Evolutionary conservation across 202 grass and related monocot genomes (phyloP).

Genomic region (Schoenoplectus tabernaemontani): DNA sequence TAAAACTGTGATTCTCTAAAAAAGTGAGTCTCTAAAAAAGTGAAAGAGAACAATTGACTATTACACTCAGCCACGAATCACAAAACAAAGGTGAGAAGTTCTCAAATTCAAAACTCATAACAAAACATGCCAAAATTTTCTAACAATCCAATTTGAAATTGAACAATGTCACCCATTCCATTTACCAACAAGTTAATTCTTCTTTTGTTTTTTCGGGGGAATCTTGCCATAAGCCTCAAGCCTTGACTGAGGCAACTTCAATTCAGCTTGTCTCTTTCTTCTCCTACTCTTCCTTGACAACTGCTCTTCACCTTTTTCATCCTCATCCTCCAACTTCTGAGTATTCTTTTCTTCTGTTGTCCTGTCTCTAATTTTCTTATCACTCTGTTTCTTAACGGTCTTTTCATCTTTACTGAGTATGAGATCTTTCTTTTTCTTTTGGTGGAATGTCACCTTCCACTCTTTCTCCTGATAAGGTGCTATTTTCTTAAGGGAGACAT

Average conservation of each 20-base stretch:
- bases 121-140: not conserved
- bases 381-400: conserved; percentile 45
- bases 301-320: conserved; percentile 32
- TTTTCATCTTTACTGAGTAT: conserved; percentile 46
- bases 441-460: conserved; percentile 79
- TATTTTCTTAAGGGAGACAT: conserved; percentile 90
- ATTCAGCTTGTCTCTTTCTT: conserved; percentile 38
- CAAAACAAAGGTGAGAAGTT: not conserved
- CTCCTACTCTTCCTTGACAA: conserved; percentile 52
- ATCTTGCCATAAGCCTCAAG: conserved; percentile 43
- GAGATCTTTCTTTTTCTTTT: conserved; percentile 46
- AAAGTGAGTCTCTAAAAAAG: not conserved
- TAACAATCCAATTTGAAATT: conserved; percentile 12
- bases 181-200: conserved; percentile 31
- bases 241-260: conserved; percentile 39
- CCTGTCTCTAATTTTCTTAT: conserved; percentile 24
- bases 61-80: not conserved
- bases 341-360: conserved; percentile 33
- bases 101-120: not conserved
- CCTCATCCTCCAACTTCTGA: conserved; percentile 26
- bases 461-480: conserved; percentile 71
- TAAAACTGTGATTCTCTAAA: no score
- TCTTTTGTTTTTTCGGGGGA: conserved; percentile 41
- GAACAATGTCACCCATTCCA: not conserved
- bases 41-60: not conserved